A percentile compares a stretch with the other conserved stretches of the same genome.
Conservation (phyloP, 139 green algal species). For the Nannochloris sp. region DNA sequence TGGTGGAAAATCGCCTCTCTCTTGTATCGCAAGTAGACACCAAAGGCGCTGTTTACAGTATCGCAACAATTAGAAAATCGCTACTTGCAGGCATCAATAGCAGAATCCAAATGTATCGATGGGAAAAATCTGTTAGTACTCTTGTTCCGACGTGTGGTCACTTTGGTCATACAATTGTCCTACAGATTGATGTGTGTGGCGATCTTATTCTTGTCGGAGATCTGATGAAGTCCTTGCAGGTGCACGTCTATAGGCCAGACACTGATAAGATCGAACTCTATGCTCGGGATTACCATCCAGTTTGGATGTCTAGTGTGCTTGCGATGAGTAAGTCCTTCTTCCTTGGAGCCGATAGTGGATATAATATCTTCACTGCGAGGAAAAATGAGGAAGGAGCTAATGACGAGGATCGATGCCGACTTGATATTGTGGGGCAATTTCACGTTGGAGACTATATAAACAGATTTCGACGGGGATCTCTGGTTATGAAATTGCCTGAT, state of each 20-base stretch:
- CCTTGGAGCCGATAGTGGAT: conserved; percentile 67
- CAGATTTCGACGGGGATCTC: conserved; percentile 68
- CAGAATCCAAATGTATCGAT: conserved; percentile 76
- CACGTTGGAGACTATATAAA: conserved; percentile 93
- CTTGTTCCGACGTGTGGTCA: conserved; percentile 68
- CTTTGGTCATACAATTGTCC: conserved; percentile 66
- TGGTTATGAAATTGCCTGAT: conserved; percentile 95
- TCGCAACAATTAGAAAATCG: conserved; percentile 63
- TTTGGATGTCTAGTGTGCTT: conserved; percentile 80
- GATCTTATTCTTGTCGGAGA: conserved; percentile 85
- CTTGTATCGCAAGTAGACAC: conserved; percentile 76
- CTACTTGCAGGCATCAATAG: conserved; percentile 86
- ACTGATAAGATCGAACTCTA: conserved; percentile 49
- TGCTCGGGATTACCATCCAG: conserved; percentile 73
- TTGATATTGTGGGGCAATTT: conserved; percentile 64
- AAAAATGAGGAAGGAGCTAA: conserved; percentile 67
- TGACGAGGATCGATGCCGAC: conserved; percentile 70
- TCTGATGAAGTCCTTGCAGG: conserved; percentile 90
- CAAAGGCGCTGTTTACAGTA: conserved; percentile 76
- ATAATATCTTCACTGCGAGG: conserved; percentile 79
- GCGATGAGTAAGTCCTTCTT: conserved; percentile 87
- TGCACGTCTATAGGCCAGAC: conserved; percentile 68
- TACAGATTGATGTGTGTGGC: conserved; percentile 66
- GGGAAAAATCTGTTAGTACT: conserved; percentile 39
- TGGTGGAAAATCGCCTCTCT: conserved; percentile 33